These are phyloP conservation scores for Limnanthes douglasii DNA, from an alignment of 345 rosid species.

Conservation along the genomic window DNA sequence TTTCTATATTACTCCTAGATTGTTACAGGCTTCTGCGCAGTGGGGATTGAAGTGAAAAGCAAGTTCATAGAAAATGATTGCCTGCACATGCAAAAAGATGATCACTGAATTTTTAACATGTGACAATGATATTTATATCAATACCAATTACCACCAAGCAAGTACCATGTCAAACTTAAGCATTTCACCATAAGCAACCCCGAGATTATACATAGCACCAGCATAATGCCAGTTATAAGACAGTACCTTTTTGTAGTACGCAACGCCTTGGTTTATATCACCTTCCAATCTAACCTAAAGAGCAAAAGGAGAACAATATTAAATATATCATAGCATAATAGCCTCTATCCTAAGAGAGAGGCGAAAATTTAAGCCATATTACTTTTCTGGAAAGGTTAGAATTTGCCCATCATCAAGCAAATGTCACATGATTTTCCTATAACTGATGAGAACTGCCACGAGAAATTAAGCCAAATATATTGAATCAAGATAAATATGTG, in stretches of 20 bases:
- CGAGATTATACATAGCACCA: slow-evolving; percentile 99
- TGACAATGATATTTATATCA: not conserved
- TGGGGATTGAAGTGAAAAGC: slow-evolving; percentile 99
- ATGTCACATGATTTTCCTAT: not conserved
- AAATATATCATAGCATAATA: no score
- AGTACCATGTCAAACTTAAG: slow-evolving; percentile 86
- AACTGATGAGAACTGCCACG: no score
- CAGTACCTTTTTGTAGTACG: slow-evolving; percentile 93
- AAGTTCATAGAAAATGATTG: slow-evolving; percentile 94
- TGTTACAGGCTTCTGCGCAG: slow-evolving; percentile 99
- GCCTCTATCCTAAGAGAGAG: no score
- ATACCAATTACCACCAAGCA: slow-evolving; percentile 5
- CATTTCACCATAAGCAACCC: slow-evolving; percentile 99
- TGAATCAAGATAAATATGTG: no score
- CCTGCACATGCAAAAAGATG: slow-evolving; percentile 37
- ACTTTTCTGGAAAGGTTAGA: no score
- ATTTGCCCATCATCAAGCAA: slow-evolving; percentile 1
- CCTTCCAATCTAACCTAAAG: slow-evolving; percentile 96
- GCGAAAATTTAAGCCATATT: no score
- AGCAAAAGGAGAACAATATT: not conserved
- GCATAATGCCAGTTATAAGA: slow-evolving; percentile 99
- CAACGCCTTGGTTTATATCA: slow-evolving; percentile 87
- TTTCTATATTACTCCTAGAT: slow-evolving; percentile 96
- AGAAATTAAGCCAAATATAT: no score
- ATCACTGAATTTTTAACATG: slow-evolving; percentile 4